Conservation (phyloP, 2,329 filamentous ascomycete genomes). For the Cercospora nicotianae region DNA sequence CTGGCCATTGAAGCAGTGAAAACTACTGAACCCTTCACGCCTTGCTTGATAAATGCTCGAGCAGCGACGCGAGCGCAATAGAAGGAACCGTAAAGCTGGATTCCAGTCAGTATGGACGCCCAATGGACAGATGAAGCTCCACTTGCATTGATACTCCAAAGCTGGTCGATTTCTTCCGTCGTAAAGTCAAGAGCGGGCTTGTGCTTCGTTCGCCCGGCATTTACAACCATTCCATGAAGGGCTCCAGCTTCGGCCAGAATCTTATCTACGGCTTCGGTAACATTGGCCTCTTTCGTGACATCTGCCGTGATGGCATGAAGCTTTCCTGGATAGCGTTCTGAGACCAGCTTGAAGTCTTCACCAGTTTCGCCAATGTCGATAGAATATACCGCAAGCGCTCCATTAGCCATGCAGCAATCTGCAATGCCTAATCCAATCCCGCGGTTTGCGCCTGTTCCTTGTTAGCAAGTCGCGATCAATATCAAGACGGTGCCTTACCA, state of each 20-base stretch:
- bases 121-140: background rate
- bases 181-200: constrained; percentile 55
- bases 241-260: constrained; percentile 48
- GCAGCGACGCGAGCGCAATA: constrained; percentile 47
- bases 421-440: constrained; percentile 54
- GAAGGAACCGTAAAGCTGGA: constrained; percentile 49
- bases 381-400: constrained; percentile 47
- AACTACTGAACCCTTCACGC: constrained; percentile 48
- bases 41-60: constrained; percentile 48
- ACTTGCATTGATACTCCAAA: constrained; percentile 45
- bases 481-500: background rate
- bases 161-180: constrained; percentile 48
- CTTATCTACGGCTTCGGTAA: constrained; percentile 47
- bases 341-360: constrained; percentile 45
- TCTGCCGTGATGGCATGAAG: constrained; percentile 48
- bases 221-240: constrained; percentile 50
- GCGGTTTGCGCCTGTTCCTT: constrained; percentile 42
- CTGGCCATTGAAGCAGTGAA: constrained; percentile 52
- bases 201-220: constrained; percentile 55
- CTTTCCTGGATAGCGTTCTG: constrained; percentile 43
- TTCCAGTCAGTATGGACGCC: background rate
- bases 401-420: constrained; percentile 50
- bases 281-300: constrained; percentile 50
- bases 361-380: constrained; percentile 49
- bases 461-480: background rate